phyloP scores from a whole-genome alignment of 371 early-diverging fungal genomes.

The Lichtheimia ramosa region DNA sequence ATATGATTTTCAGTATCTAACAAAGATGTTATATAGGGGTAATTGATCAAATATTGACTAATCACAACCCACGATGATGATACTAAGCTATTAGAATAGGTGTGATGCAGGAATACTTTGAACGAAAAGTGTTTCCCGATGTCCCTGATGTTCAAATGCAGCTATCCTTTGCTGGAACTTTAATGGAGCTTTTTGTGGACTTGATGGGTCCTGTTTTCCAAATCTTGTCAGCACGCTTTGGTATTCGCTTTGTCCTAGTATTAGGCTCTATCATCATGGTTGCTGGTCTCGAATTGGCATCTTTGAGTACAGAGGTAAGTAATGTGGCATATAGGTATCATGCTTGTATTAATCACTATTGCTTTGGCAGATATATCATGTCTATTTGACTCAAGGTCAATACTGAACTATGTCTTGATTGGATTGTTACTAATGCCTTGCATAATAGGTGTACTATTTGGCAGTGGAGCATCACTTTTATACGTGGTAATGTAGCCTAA shows the following conservation, averaged over 20 bases:
- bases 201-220: slow-evolving; percentile 32
- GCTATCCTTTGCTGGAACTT: slow-evolving; percentile 40
- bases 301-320: slow-evolving; percentile 29
- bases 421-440: too few relatives aligned
- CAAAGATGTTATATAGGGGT: too few relatives aligned
- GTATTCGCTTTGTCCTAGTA: slow-evolving; percentile 24
- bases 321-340: background rate
- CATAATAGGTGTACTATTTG: slow-evolving; percentile 48
- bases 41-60: too few relatives aligned
- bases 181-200: slow-evolving; percentile 28
- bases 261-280: slow-evolving; percentile 20
- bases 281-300: slow-evolving; percentile 38
- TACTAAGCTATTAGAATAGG: slow-evolving; percentile 9
- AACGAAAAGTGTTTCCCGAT: slow-evolving; percentile 20
- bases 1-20: too few relatives aligned
- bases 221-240: slow-evolving; percentile 21
- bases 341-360: background rate
- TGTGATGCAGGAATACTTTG: slow-evolving; percentile 30
- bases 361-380: slow-evolving; percentile 53
- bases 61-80: too few relatives aligned
- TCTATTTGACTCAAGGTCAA: slow-evolving; percentile 73
- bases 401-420: too few relatives aligned
- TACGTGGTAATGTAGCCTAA: slow-evolving; percentile 10
- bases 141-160: slow-evolving; percentile 17
- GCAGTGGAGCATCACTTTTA: slow-evolving; percentile 60